Percentiles rank a stretch among this genome's conserved stretches.
These are phyloP conservation scores for Fusarium proliferatum DNA, from an alignment of 2,329 filamentous ascomycete genomes.

Conservation along the genomic window DNA sequence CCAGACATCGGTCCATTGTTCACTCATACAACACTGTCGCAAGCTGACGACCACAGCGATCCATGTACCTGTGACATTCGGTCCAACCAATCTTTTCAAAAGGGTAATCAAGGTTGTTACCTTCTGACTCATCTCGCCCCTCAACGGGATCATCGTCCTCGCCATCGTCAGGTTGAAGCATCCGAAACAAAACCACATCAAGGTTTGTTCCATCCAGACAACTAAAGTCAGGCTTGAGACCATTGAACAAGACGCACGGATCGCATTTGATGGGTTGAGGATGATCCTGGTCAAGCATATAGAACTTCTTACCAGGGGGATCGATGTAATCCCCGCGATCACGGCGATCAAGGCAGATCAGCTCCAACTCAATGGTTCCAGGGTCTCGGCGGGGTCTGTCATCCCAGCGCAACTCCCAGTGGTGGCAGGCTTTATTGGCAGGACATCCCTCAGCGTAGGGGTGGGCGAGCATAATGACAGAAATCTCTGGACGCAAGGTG, in stretches of 20 bases:
- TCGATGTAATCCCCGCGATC: not conserved
- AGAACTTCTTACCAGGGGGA: rapidly evolving
- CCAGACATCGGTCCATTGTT: not conserved
- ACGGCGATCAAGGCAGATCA: not conserved
- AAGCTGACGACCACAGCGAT: not conserved
- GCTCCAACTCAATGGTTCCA: not conserved
- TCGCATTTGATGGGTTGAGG: not conserved
- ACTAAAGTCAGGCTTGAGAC: not conserved
- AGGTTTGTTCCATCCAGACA: not conserved
- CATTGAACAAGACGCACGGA: not conserved
- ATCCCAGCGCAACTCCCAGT: not conserved
- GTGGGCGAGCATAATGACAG: not conserved
- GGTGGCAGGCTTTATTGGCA: not conserved
- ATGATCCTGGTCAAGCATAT: not conserved
- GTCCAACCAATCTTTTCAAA: not conserved
- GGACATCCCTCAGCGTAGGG: not conserved
- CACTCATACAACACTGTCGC: not conserved
- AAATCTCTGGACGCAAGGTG: not conserved
- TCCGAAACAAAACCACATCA: not conserved
- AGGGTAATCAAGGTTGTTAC: not conserved
- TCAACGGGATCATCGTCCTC: not conserved
- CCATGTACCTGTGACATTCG: not conserved
- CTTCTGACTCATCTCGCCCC: not conserved
- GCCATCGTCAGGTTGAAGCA: not conserved
- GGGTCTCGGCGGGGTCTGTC: not conserved